Evolutionary conservation across 2,329 filamentous ascomycete species (phyloP).

Genomic region (Epichloe festucae): DNA sequence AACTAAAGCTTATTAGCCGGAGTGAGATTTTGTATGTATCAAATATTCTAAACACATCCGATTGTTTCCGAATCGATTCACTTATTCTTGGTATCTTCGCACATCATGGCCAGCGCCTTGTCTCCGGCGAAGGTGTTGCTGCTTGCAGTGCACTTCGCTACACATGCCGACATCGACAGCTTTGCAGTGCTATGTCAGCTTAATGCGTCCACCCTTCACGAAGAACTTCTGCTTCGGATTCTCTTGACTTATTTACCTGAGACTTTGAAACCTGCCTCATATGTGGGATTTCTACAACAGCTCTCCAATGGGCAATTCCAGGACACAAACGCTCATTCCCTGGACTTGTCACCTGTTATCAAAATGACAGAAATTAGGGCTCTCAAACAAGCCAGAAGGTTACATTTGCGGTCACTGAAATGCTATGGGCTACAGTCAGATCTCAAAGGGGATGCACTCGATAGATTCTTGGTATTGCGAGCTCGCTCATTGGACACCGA

Average conservation of each 20-base stretch:
- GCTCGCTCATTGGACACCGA: constrained; percentile 57
- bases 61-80: neutral
- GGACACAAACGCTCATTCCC: constrained; percentile 24
- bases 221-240: constrained; percentile 56
- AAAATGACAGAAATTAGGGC: constrained; percentile 50
- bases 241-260: constrained; percentile 69
- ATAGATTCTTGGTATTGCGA: constrained; percentile 53
- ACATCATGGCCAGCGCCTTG: constrained; percentile 22
- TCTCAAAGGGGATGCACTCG: constrained; percentile 40
- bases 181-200: constrained; percentile 46
- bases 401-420: constrained; percentile 47
- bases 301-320: constrained; percentile 37
- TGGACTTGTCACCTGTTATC: constrained; percentile 45
- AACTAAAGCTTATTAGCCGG: neutral
- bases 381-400: constrained; percentile 47
- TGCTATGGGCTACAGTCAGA: constrained; percentile 34
- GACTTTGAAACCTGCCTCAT: constrained; percentile 47
- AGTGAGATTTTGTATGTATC: neutral
- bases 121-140: constrained; percentile 58
- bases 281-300: constrained; percentile 47
- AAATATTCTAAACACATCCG: neutral
- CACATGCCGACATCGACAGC: constrained; percentile 49
- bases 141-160: constrained; percentile 57
- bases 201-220: constrained; percentile 44
- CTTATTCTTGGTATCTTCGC: neutral